Evolutionary conservation across 208 protist species (phyloP).

Genomic region (Trypanosoma platydactyli): DNA sequence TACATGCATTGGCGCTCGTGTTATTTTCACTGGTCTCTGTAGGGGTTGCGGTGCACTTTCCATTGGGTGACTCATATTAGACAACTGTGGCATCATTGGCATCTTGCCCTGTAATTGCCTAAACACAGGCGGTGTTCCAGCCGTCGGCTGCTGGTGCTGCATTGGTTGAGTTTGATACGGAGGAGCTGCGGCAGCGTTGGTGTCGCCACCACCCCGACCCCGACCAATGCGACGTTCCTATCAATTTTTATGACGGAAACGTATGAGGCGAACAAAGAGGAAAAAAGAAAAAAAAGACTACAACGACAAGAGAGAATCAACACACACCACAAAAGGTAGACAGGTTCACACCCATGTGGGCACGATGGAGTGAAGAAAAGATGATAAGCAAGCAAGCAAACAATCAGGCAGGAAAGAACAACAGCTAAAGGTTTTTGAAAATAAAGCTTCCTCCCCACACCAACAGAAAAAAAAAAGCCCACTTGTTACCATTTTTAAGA

Average conservation of each 20-base stretch:
- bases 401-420: too few species aligned
- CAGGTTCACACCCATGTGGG: neutral
- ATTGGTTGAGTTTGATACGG: conserved; percentile 5
- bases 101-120: neutral
- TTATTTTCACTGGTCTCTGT: neutral
- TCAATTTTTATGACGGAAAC: conserved; percentile 2
- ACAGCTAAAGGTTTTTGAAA: too few species aligned
- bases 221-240: neutral
- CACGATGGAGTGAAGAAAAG: too few species aligned
- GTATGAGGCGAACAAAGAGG: neutral
- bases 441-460: too few species aligned
- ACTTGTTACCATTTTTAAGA: too few species aligned
- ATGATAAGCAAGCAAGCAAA: too few species aligned
- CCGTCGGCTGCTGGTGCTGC: conserved; percentile 10
- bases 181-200: neutral
- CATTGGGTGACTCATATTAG: neutral
- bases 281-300: neutral
- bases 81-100: neutral
- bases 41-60: neutral
- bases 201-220: neutral
- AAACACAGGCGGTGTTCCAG: neutral
- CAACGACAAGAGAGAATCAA: neutral
- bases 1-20: neutral
- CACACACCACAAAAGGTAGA: neutral
- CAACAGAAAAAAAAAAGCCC: too few species aligned